phyloP scores from a whole-genome alignment of 1,284 basidiomycete genomes.

The Albatrellus sp. region DNA sequence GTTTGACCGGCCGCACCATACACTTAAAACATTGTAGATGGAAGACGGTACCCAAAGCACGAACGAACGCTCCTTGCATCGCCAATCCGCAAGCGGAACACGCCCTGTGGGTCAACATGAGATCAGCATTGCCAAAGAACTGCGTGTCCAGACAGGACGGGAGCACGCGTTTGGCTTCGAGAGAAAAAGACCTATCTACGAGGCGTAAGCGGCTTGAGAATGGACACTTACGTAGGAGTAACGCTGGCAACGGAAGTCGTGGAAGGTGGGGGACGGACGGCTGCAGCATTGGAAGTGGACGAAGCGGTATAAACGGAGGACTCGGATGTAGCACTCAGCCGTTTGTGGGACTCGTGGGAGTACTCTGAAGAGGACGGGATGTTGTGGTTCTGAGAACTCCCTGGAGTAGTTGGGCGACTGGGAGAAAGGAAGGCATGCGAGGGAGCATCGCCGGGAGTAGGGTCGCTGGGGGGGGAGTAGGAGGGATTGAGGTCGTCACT shows the following conservation, averaged over 20 bases:
- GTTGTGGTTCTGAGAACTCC: conserved; percentile 28
- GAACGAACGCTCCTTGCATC: conserved; percentile 92
- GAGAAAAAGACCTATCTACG: conserved; percentile 12
- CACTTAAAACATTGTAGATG: conserved; percentile 97
- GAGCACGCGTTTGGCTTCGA: conserved; percentile 8
- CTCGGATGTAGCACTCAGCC: conserved; percentile 24
- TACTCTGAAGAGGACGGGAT: conserved; percentile 38
- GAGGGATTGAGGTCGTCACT: conserved; percentile 65
- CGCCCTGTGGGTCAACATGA: conserved; percentile 26
- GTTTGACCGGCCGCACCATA: conserved; percentile 47
- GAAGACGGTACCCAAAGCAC: conserved; percentile 89
- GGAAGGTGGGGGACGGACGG: conserved; percentile 15
- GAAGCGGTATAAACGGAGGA: conserved; percentile 27
- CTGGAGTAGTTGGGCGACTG: conserved; percentile 42
- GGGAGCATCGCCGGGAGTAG: conserved; percentile 11
- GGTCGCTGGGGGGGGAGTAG: conserved; percentile 2
- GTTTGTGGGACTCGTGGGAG: conserved; percentile 29
- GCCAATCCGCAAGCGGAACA: conserved; percentile 64
- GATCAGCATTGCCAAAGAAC: conserved; percentile 11
- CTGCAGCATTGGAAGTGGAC: conserved; percentile 19
- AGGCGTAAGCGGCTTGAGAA: conserved; percentile 10
- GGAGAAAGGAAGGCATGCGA: conserved; percentile 37
- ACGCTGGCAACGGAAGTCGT: conserved; percentile 26
- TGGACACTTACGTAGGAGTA: conserved; percentile 27
- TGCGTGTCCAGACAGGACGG: conserved; percentile 9